phyloP scores from a whole-genome alignment of 2,329 filamentous ascomycete species.

The Emergomyces orientalis region DNA sequence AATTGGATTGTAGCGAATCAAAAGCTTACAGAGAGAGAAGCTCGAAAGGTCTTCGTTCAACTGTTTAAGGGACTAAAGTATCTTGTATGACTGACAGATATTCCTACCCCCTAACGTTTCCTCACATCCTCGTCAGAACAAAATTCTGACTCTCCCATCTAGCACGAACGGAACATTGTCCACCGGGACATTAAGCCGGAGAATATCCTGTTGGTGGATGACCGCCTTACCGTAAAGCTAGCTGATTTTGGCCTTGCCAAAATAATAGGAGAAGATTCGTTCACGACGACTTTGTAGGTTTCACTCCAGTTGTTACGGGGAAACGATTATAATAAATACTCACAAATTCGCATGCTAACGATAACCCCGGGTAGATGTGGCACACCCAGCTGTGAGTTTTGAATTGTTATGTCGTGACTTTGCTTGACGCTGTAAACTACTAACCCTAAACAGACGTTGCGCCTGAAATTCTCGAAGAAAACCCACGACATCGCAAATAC shows the following conservation, averaged over 20 bases:
- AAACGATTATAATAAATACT: not conserved
- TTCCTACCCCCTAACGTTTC: not conserved
- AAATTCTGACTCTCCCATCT: constrained; percentile 6
- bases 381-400: constrained; percentile 67
- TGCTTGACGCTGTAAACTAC: not conserved
- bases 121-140: not conserved
- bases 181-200: constrained; percentile 97
- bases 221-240: constrained; percentile 76
- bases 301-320: not conserved
- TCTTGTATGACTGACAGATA: constrained; percentile 51
- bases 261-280: constrained; percentile 96
- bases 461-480: constrained; percentile 75
- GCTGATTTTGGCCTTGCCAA: constrained; percentile 96
- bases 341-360: constrained; percentile 18
- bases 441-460: constrained; percentile 57
- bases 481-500: constrained; percentile 73
- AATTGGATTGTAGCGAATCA: constrained; percentile 87
- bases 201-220: constrained; percentile 84
- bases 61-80: constrained; percentile 93
- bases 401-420: not conserved
- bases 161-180: constrained; percentile 92
- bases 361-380: constrained; percentile 49
- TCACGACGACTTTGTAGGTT: constrained; percentile 77
- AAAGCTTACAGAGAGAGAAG: constrained; percentile 74
- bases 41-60: constrained; percentile 79